phyloP scores from a whole-genome alignment of 2,329 filamentous ascomycete species.

The Rutstroemia sp. region DNA sequence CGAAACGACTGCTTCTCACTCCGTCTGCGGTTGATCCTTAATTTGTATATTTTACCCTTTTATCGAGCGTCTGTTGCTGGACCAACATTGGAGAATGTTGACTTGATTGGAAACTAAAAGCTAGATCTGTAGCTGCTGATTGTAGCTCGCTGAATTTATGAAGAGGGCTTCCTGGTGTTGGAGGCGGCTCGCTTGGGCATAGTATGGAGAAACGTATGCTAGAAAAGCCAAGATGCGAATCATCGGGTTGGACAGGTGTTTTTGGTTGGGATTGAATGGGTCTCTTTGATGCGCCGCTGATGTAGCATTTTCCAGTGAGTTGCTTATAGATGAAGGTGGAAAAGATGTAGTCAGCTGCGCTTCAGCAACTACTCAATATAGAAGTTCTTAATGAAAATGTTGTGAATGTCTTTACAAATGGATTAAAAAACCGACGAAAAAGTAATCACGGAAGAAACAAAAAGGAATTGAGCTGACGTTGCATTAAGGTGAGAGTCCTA shows the following conservation, averaged over 20 bases:
- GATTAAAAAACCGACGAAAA: neutral
- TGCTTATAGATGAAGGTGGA: neutral
- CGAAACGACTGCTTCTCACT: neutral
- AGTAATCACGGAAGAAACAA: neutral
- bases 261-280: neutral
- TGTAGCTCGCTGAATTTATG: neutral
- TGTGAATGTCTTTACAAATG: no score
- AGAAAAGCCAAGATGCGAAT: neutral
- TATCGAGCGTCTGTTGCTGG: neutral
- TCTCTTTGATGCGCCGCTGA: no score
- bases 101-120: neutral
- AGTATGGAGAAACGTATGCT: neutral
- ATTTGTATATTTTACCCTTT: slow-evolving; percentile 7
- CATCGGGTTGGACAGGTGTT: neutral
- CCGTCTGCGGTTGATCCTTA: neutral
- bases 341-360: neutral
- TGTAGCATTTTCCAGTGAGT: neutral
- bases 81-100: neutral
- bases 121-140: neutral
- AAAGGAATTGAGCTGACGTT: neutral
- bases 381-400: neutral
- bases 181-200: neutral
- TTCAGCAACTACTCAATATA: neutral
- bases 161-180: neutral
- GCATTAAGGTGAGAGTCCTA: neutral